Evolutionary conservation across 1,284 basidiomycete genomes (phyloP).

Genomic region (Leucocoprinus gongylophorus): DNA sequence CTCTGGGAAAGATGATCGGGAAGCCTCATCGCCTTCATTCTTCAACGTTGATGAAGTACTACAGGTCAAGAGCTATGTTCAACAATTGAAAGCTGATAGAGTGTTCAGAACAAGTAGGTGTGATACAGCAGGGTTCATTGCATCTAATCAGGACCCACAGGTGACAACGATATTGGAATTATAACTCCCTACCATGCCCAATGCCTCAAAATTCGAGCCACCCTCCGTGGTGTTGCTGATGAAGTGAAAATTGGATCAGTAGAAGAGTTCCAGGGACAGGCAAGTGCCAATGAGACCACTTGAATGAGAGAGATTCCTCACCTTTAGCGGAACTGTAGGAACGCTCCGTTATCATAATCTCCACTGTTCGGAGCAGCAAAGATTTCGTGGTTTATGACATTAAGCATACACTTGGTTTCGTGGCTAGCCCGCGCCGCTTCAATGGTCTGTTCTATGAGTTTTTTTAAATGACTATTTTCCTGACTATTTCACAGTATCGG

Average conservation of each 20-base stretch:
- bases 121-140: constrained; percentile 24
- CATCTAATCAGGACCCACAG: constrained; percentile 21
- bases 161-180: constrained; percentile 45
- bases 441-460: constrained; percentile 44
- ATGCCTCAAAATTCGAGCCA: constrained; percentile 42
- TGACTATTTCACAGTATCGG: constrained; percentile 17
- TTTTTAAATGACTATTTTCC: not conserved
- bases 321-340: constrained; percentile 34
- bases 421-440: constrained; percentile 56
- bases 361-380: constrained; percentile 53
- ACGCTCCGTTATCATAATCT: constrained; percentile 56
- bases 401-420: constrained; percentile 54
- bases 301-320: not conserved
- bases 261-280: constrained; percentile 51
- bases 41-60: constrained; percentile 55
- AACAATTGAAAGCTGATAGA: constrained; percentile 26
- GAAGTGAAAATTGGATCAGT: constrained; percentile 54
- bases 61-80: constrained; percentile 45
- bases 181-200: constrained; percentile 58
- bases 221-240: constrained; percentile 34
- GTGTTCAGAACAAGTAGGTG: constrained; percentile 39
- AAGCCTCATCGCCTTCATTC: constrained; percentile 57
- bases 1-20: constrained; percentile 52
- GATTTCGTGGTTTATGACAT: constrained; percentile 55
- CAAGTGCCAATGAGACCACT: not conserved